A percentile compares a stretch with the other conserved stretches of the same genome.
Conservation (phyloP, 192 early-diverging fungal genomes). For the Coemansia sp. region DNA sequence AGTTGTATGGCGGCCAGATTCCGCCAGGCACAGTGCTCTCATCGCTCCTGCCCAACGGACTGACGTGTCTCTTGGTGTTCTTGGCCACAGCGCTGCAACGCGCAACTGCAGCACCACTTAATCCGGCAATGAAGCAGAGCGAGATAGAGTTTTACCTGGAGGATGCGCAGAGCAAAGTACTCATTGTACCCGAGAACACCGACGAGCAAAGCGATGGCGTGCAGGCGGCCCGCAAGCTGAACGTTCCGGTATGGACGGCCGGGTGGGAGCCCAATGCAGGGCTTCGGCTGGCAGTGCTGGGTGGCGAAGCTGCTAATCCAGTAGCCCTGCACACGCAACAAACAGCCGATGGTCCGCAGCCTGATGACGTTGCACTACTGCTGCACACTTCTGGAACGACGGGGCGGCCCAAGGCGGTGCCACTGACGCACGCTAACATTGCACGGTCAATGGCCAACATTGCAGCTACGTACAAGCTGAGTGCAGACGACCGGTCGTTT, state of each 20-base stretch:
- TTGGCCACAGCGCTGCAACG: slow-evolving; percentile 61
- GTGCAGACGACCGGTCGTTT: slow-evolving; percentile 59
- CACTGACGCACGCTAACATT: slow-evolving; percentile 75
- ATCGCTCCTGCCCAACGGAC: slow-evolving; percentile 63
- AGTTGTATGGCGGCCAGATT: slow-evolving; percentile 28
- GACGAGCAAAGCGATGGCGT: slow-evolving; percentile 56
- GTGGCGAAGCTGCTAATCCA: slow-evolving; percentile 19
- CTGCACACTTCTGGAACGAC: slow-evolving; percentile 83
- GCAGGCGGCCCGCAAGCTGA: slow-evolving; percentile 53
- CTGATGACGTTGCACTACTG: slow-evolving; percentile 65
- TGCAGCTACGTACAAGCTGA: slow-evolving; percentile 61
- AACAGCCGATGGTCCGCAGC: slow-evolving; percentile 21
- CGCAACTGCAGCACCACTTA: slow-evolving; percentile 69
- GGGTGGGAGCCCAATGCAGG: slow-evolving; percentile 45
- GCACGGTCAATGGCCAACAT: slow-evolving; percentile 73
- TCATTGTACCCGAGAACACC: slow-evolving; percentile 62
- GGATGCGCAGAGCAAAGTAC: slow-evolving; percentile 59
- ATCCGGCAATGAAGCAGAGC: slow-evolving; percentile 62
- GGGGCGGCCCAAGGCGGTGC: slow-evolving; percentile 75
- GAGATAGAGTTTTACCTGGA: slow-evolving; percentile 77
- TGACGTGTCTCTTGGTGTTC: slow-evolving; percentile 66
- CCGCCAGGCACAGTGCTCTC: slow-evolving; percentile 52
- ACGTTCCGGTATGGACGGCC: slow-evolving; percentile 59
- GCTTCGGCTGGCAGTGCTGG: slow-evolving; percentile 24
- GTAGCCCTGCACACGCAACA: slow-evolving; percentile 8